These are phyloP conservation scores for Posidonia oceanica DNA, from an alignment of 116 monocot species.

Conservation along the genomic window DNA sequence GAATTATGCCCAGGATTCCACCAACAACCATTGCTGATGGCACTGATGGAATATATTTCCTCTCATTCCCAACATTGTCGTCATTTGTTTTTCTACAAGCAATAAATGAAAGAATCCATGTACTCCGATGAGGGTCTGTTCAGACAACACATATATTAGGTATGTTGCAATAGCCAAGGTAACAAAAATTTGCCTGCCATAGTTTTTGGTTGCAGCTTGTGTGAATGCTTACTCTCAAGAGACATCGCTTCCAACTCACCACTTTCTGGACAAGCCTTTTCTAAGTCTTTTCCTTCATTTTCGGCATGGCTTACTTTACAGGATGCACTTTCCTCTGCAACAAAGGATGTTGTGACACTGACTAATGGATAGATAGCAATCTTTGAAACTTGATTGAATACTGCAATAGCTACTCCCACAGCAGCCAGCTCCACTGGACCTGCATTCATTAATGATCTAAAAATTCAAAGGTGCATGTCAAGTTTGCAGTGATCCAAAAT, in stretches of 20 bases:
- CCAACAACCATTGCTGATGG: slow-evolving; percentile 79
- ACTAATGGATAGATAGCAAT: slow-evolving; percentile 83
- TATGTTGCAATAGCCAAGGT: too few relatives aligned
- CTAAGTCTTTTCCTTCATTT: slow-evolving; percentile 23
- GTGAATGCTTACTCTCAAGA: slow-evolving; percentile 17
- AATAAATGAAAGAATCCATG: not conserved
- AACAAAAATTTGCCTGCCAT: too few relatives aligned
- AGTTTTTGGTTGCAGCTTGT: too few relatives aligned
- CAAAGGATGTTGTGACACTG: slow-evolving; percentile 89
- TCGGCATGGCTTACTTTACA: slow-evolving; percentile 17
- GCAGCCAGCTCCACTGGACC: slow-evolving; percentile 69
- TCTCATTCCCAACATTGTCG: not conserved
- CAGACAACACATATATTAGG: too few relatives aligned
- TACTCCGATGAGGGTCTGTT: too few relatives aligned
- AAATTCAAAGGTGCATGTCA: not conserved
- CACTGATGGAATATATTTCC: slow-evolving; percentile 43
- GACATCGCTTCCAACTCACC: slow-evolving; percentile 15
- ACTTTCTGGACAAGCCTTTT: slow-evolving; percentile 13
- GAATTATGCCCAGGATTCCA: slow-evolving; percentile 53
- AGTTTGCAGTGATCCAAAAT: not conserved
- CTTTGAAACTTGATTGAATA: slow-evolving; percentile 76
- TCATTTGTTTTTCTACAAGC: not conserved
- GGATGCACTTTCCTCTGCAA: slow-evolving; percentile 66
- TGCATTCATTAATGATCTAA: slow-evolving; percentile 11
- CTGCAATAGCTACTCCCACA: slow-evolving; percentile 70